Percentiles rank a stretch among this genome's conserved stretches.
phyloP scores from a whole-genome alignment of 2,329 filamentous ascomycete genomes.

The Ophiostoma tasmaniense region DNA sequence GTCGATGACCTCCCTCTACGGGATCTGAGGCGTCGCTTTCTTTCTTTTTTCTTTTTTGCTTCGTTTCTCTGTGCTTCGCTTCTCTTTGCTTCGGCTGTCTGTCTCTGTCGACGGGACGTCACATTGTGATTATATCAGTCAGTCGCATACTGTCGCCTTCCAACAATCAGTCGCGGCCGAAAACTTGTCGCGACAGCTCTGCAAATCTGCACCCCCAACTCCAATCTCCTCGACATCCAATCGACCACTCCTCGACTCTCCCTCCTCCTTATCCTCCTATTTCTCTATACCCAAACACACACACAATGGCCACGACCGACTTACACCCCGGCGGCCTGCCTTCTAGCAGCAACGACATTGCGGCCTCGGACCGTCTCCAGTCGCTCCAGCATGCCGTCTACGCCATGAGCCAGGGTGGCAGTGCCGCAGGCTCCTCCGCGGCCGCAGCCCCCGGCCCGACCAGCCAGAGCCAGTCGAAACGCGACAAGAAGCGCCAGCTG shows the following conservation, averaged over 20 bases:
- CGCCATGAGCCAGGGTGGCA: not conserved
- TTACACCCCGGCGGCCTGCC: not conserved
- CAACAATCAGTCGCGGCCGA: not conserved
- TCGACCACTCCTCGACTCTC: not conserved
- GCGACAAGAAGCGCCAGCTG: slow-evolving; percentile 80
- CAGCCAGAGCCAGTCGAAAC: slow-evolving; percentile 53
- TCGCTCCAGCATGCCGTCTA: not conserved
- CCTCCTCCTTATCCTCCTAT: not conserved
- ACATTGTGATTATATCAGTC: not conserved
- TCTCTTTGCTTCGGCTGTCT: not conserved
- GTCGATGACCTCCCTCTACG: slow-evolving; percentile 1
- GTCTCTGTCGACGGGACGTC: not conserved
- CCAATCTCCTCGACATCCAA: not conserved
- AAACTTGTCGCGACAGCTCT: not conserved
- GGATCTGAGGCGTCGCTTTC: slow-evolving; percentile 2
- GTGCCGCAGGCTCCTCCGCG: not conserved
- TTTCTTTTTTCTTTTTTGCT: not conserved
- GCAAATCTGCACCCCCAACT: not conserved
- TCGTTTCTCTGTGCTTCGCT: not conserved
- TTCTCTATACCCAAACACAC: not conserved
- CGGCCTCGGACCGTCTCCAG: not conserved
- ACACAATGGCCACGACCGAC: not conserved
- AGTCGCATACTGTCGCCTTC: not conserved
- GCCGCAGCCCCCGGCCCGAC: not conserved
- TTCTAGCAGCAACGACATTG: not conserved